phyloP scores from a whole-genome alignment of 164 flowering plant species.

The Vitis riparia region DNA sequence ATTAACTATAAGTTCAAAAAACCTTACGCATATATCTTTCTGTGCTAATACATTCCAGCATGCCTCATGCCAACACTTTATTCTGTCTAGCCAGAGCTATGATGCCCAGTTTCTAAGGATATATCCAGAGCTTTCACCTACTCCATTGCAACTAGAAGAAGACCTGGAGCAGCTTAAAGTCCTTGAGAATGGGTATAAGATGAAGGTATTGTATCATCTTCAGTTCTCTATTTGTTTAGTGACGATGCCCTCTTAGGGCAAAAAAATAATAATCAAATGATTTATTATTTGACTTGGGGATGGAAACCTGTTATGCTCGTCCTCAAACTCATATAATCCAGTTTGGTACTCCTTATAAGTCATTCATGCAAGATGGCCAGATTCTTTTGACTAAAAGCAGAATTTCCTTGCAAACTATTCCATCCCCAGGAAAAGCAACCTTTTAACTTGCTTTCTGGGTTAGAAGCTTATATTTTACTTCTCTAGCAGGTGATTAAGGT shows the following conservation, averaged over 20 bases:
- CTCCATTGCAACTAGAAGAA: slow-evolving; percentile 95
- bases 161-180: slow-evolving; percentile 97
- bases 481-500: slow-evolving; percentile 60
- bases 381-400: too few relatives aligned
- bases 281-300: too few relatives aligned
- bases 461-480: not conserved
- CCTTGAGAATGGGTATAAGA: slow-evolving; percentile 95
- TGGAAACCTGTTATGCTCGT: too few relatives aligned
- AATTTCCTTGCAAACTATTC: too few relatives aligned
- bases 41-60: too few relatives aligned
- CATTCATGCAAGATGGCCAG: too few relatives aligned
- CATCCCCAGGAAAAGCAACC: too few relatives aligned
- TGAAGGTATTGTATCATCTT: slow-evolving; percentile 60
- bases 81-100: slow-evolving; percentile 57
- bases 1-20: not conserved
- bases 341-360: too few relatives aligned
- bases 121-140: slow-evolving; percentile 81
- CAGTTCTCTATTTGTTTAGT: too few relatives aligned
- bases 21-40: not conserved
- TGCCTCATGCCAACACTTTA: not conserved
- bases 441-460: not conserved
- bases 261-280: too few relatives aligned
- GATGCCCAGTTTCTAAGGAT: slow-evolving; percentile 80
- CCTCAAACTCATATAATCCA: too few relatives aligned
- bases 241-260: too few relatives aligned